phyloP scores from a whole-genome alignment of 441 rosid genomes.

The Gossypium davidsonii region DNA sequence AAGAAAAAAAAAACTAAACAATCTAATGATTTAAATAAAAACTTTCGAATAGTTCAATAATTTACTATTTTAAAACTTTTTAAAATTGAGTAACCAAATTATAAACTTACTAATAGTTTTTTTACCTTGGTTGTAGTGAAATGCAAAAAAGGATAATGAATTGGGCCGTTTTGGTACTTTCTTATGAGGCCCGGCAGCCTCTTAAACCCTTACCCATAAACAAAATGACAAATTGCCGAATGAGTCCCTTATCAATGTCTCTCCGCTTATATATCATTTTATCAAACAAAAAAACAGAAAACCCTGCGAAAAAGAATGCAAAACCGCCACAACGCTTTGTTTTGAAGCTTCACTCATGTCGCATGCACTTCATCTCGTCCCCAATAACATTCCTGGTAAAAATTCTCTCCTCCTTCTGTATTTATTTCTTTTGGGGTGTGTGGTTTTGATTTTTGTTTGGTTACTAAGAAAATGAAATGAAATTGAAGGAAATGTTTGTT shows the following conservation, averaged over 20 bases:
- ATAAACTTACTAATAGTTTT: too few relatives aligned
- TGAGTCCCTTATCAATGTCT: constrained; percentile 27
- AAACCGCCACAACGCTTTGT: constrained; percentile 8
- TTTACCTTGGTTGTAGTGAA: neutral
- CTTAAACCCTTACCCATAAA: neutral
- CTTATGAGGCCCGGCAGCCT: neutral
- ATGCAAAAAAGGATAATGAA: neutral
- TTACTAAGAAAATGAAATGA: neutral
- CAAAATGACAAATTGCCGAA: constrained; percentile 2
- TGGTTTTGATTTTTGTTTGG: constrained; percentile 12
- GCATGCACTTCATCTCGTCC: constrained; percentile 29
- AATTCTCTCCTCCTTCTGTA: neutral
- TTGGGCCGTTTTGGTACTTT: neutral
- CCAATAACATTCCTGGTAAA: constrained; percentile 37
- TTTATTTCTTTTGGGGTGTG: neutral
- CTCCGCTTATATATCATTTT: constrained; percentile 2
- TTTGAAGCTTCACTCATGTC: constrained; percentile 29
- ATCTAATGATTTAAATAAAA: too few relatives aligned
- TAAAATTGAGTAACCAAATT: too few relatives aligned
- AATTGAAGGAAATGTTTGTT: neutral
- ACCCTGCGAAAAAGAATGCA: constrained; percentile 18
- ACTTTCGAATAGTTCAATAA: too few relatives aligned
- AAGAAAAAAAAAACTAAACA: too few relatives aligned
- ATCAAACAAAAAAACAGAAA: neutral
- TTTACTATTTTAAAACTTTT: too few relatives aligned